phyloP scores from a whole-genome alignment of 2,329 filamentous ascomycete species.

The Exophiala xenobiotica region DNA sequence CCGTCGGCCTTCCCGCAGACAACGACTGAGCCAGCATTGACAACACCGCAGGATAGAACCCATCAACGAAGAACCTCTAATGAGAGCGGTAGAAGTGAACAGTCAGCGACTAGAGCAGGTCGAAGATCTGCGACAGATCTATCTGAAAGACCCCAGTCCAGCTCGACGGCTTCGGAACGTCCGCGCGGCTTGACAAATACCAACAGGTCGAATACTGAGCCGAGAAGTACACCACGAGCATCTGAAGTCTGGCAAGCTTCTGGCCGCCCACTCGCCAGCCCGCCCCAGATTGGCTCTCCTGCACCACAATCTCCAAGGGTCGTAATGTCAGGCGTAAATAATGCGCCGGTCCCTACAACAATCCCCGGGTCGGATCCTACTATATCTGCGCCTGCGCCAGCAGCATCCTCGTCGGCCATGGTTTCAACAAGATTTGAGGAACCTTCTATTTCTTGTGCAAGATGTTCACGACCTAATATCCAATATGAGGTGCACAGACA shows the following conservation, averaged over 20 bases:
- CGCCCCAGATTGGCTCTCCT: slow-evolving; percentile 14
- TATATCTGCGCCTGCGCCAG: slow-evolving; percentile 21
- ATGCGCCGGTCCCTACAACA: slow-evolving; percentile 31
- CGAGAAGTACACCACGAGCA: slow-evolving; percentile 16
- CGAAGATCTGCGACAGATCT: slow-evolving; percentile 68
- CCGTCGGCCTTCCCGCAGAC: slow-evolving; percentile 18
- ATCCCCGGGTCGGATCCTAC: slow-evolving; percentile 28
- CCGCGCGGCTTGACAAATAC: slow-evolving; percentile 20
- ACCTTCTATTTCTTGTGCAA: slow-evolving; percentile 70
- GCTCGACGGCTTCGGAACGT: slow-evolving; percentile 12
- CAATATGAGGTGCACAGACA: slow-evolving; percentile 86
- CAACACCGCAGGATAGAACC: slow-evolving; percentile 10
- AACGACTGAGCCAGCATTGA: slow-evolving; percentile 14
- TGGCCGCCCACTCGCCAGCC: slow-evolving; percentile 15
- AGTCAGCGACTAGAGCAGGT: slow-evolving; percentile 35
- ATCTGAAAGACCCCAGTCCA: slow-evolving; percentile 34
- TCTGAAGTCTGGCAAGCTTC: slow-evolving; percentile 25
- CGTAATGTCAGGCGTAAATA: slow-evolving; percentile 17
- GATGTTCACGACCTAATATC: slow-evolving; percentile 69
- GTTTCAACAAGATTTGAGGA: slow-evolving; percentile 45
- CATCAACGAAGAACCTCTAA: slow-evolving; percentile 32
- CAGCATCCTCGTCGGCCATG: background rate
- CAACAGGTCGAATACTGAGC: slow-evolving; percentile 27
- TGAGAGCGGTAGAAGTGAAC: slow-evolving; percentile 31
- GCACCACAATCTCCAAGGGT: slow-evolving; percentile 10